phyloP scores from a whole-genome alignment of 805 yeast species.

The Metschnikowia lunata region DNA sequence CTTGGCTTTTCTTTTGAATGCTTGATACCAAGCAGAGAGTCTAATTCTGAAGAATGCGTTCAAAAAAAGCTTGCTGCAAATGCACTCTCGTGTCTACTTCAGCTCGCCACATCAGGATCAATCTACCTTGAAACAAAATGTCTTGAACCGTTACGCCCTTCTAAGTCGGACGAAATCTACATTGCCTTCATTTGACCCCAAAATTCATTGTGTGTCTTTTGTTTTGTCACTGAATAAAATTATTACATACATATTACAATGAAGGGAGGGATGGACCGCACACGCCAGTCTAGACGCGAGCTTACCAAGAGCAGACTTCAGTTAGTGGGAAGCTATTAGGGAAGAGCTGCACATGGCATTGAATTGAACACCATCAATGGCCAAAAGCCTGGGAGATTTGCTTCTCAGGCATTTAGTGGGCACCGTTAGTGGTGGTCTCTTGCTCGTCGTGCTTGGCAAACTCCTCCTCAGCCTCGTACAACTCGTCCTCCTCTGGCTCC shows the following conservation, averaged over 20 bases:
- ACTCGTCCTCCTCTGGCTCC: constrained; percentile 39
- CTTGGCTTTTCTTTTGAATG: constrained; percentile 2
- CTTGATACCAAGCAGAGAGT: constrained; percentile 9
- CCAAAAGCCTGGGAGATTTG: too few species aligned
- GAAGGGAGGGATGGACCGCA: constrained; percentile 1
- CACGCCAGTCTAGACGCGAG: background rate
- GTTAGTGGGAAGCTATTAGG: constrained; percentile 3
- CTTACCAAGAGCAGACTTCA: background rate
- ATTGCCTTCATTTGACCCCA: constrained; percentile 3
- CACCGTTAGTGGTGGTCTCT: constrained; percentile 17
- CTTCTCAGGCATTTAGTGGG: constrained; percentile 7
- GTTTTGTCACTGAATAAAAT: constrained; percentile 1
- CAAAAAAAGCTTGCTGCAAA: constrained; percentile 12
- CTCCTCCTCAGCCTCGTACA: constrained; percentile 52
- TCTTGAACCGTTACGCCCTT: background rate
- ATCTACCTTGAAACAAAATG: background rate
- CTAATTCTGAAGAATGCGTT: background rate
- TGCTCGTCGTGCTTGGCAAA: constrained; percentile 36
- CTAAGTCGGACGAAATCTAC: constrained; percentile 6
- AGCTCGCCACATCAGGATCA: constrained; percentile 9
- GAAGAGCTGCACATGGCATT: constrained; percentile 1
- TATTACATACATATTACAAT: constrained; percentile 5
- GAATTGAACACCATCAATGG: constrained; percentile 2
- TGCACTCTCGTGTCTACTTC: constrained; percentile 14
- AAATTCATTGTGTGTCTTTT: background rate